Base-by-base conservation (phyloP, 305 asterid species). In the Plantago lanceolata region DNA sequence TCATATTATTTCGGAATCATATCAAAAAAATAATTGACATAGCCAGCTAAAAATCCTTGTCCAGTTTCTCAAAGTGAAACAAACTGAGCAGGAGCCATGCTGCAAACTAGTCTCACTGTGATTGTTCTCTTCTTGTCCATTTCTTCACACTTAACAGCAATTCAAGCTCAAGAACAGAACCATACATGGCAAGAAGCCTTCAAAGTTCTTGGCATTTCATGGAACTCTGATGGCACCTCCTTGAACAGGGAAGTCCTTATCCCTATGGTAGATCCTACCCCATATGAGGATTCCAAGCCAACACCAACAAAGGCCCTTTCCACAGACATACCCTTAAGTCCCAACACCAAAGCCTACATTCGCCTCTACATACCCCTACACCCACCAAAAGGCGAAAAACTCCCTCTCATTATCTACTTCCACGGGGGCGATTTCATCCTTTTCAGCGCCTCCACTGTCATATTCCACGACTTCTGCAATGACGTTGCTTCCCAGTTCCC, bases 351-450 rank as follows among this genome's bases (percentile, higher is more conserved):
- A 35, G 55, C 78, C 47, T 83, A 61, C 24, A 73, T 78, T 8
- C 89, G 83, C 67, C 75, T 83, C 50, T 77, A 74, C 48, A 31
- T 75, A 8, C 80, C 80, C 8, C 37, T 51, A 7, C 40, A 31
- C 28, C 74, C 67, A 5, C 80, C 80, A 0, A 53, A 48, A 19
- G 2, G 17, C 52, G 24, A 8, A 8, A 78, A 78, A 24, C 74
- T 78, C 29, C 89, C 89, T 3, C 68, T 80, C 35, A 35, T 83
- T 15, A 45, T 78, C 57, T 80, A 75, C 71, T 48, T 78, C 59
- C 83, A 75, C 65, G 81, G 83, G 11, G 83, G 87, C 31, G 87
- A 78, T 1, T 79, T 79, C 50, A 74, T 79, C 15, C 26, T 75
- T 0, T 67, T 45, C 60, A 66, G 68, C 18, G 66, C 69, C 63